Evolutionary conservation across 371 early-diverging fungal species (phyloP), one percentile per base, ranked within the genome.

Genomic region (Blakeslea trispora): DNA sequence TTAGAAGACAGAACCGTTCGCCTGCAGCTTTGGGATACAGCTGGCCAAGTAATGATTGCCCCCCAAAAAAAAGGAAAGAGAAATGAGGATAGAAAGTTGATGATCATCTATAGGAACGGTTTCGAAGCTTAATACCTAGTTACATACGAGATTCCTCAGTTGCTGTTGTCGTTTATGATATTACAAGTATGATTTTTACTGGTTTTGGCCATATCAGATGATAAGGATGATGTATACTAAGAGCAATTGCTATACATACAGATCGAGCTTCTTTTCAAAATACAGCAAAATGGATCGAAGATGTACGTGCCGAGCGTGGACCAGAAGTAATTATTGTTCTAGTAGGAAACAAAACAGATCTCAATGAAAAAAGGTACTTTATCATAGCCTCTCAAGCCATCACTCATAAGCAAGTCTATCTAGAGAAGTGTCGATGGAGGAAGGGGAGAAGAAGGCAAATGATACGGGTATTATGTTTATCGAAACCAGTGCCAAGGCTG

Each of bases 1-100:
- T 74, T 99, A 53, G 97, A 97, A 58, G 96, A 95, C 72, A 88
- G 94, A 48, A 96, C 95, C 9, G 92, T 98, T 18, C 90, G 99
- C 47, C 83, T 99, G 39, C 99, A 99, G 75, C 86, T 99, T 45
- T 99, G 99, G 99, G 99, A 99, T 70, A 99, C 99, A 10, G 99
- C 99, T 22, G 99, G 99, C 14, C 99, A 99, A 82, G 96, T 95
- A 84, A 63, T 2, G 37, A n/a, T n/a, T n/a, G n/a, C n/a, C n/a
- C n/a, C n/a, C n/a, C n/a, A n/a, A 9, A 11, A 9, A 34, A 31
- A 3, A 8, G 14, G 13, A 32, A 11, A 37, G 37, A 28, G 28
- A 31, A 35, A 50, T 32, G 2, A 37, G 37, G 14, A 37, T 2
- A 37, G 2, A 2, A 13, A 10, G 9, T 10, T 37, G 13, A 37